These are phyloP conservation scores for Plasmodium blacklocki DNA, from an alignment of 169 alveolate species.

Conservation along the genomic window DNA sequence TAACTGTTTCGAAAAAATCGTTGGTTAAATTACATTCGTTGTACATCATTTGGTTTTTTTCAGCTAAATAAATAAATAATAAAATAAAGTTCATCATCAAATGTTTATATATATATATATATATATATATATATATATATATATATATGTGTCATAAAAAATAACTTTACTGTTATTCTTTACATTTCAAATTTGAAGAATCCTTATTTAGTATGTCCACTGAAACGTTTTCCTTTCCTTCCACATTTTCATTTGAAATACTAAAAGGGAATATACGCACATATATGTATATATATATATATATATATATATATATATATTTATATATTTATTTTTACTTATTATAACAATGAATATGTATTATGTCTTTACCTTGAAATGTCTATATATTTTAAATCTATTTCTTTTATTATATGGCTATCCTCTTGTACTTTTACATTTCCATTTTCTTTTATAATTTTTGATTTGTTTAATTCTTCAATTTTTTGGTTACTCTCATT, in stretches of 20 bases:
- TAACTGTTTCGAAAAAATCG: constrained; percentile 68
- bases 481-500: not conserved
- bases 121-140: not conserved
- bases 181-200: not conserved
- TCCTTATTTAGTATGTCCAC: not conserved
- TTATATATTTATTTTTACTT: not conserved
- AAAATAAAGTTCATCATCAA: not conserved
- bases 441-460: not conserved
- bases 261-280: not conserved
- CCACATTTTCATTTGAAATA: not conserved
- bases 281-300: not conserved
- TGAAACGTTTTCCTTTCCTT: not conserved
- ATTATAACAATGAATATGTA: not conserved
- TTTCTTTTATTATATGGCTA: not conserved
- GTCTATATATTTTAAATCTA: not conserved
- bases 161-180: not conserved
- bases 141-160: not conserved
- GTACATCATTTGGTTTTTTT: constrained; percentile 30
- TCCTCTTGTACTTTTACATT: not conserved
- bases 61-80: not conserved
- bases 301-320: not conserved
- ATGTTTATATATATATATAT: not conserved
- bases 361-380: no score
- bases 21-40: constrained; percentile 62
- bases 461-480: not conserved